Conservation (phyloP, 2,329 filamentous ascomycete species). For the Nigrospora osmanthi region DNA sequence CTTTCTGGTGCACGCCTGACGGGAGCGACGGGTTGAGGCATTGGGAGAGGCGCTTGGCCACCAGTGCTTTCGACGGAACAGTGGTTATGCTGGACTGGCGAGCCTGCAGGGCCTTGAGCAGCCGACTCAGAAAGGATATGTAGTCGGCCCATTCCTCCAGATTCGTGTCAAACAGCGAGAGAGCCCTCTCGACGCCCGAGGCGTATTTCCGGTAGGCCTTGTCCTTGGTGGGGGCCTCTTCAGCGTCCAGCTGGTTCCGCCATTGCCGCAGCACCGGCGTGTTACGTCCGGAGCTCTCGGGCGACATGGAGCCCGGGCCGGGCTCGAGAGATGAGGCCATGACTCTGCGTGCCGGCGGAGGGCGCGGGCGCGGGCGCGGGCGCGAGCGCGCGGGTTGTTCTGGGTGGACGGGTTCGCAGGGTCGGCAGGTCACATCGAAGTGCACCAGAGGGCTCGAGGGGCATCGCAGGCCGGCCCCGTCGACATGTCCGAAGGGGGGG, state of each 20-base stretch:
- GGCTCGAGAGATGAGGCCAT: constrained; percentile 56
- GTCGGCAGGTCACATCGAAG: no score
- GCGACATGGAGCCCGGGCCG: constrained; percentile 55
- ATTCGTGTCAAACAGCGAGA: constrained; percentile 84
- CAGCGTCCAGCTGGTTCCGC: constrained; percentile 64
- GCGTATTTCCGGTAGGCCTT: constrained; percentile 83
- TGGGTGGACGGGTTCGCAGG: no score
- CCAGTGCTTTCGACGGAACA: constrained; percentile 73
- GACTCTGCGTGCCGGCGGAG: constrained; percentile 10
- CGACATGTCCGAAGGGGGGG: no score
- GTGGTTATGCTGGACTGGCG: constrained; percentile 63
- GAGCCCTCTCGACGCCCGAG: constrained; percentile 74
- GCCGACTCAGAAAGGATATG: constrained; percentile 87
- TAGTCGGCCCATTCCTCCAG: constrained; percentile 99
- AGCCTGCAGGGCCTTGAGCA: constrained; percentile 88
- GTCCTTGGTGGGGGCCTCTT: constrained; percentile 51
- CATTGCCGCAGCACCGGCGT: constrained; percentile 70
- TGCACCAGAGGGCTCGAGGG: no score
- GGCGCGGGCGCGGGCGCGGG: no score
- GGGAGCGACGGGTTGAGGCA: constrained; percentile 89
- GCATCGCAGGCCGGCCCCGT: no score
- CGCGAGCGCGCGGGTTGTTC: no score
- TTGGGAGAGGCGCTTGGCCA: constrained; percentile 89
- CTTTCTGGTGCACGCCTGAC: constrained; percentile 95
- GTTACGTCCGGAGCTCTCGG: constrained; percentile 75